Conservation (phyloP, 2,329 filamentous ascomycete species). For the Colletotrichum coccodes region DNA sequence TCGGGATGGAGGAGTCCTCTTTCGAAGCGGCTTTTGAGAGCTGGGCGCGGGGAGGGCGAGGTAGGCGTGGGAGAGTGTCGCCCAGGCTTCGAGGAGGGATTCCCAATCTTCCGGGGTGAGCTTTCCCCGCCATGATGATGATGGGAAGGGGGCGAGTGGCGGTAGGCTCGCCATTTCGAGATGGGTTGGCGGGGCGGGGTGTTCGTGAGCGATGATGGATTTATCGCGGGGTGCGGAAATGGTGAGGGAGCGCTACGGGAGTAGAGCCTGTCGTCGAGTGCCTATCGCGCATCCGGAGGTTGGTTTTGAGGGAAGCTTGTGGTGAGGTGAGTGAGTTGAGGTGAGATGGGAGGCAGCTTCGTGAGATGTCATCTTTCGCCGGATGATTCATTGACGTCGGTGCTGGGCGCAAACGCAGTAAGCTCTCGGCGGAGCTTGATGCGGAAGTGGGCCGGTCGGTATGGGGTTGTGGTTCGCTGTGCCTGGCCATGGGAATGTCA, state of each 20-base stretch:
- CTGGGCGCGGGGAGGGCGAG: slow-evolving; percentile 64
- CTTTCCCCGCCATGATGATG: slow-evolving; percentile 71
- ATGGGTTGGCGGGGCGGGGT: neutral
- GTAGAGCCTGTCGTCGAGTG: neutral
- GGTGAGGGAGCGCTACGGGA: neutral
- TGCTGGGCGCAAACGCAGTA: neutral
- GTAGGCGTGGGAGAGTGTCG: slow-evolving; percentile 72
- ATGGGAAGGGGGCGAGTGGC: slow-evolving; percentile 81
- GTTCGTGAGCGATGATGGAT: neutral
- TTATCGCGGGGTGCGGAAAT: neutral
- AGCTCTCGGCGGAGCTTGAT: slow-evolving; percentile 20
- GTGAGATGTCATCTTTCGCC: slow-evolving; percentile 39
- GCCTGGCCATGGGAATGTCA: neutral
- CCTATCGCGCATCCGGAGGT: neutral
- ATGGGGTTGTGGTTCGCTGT: neutral
- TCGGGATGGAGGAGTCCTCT: slow-evolving; percentile 65
- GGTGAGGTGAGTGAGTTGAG: neutral
- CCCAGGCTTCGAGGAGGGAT: slow-evolving; percentile 80
- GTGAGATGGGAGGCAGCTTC: neutral
- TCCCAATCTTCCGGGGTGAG: slow-evolving; percentile 81
- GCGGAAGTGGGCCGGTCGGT: slow-evolving; percentile 8
- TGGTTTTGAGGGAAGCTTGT: neutral
- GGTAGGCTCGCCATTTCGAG: slow-evolving; percentile 64
- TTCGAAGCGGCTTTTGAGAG: slow-evolving; percentile 62
- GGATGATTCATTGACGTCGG: slow-evolving; percentile 49